phyloP scores from a whole-genome alignment of 78 protist genomes.

The Dictyostelium firmibasis region DNA sequence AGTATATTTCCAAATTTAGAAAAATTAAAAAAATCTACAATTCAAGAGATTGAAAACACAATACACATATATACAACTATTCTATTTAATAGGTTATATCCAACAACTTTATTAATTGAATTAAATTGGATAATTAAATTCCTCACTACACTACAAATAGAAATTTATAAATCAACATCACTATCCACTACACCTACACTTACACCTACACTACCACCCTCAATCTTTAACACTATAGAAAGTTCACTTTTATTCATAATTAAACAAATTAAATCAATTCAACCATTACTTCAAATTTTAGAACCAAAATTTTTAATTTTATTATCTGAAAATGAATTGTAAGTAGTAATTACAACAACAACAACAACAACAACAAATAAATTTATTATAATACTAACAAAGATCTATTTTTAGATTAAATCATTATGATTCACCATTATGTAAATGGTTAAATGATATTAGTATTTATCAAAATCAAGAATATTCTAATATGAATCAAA shows the following conservation, averaged over 20 bases:
- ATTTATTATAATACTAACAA: too few species aligned
- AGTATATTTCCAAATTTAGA: constrained; percentile 17
- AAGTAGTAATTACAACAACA: background rate
- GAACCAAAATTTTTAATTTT: constrained; percentile 6
- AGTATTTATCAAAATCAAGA: constrained; percentile 3
- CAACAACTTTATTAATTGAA: background rate
- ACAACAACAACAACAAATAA: background rate
- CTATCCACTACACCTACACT: background rate
- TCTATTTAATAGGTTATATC: constrained; percentile 31
- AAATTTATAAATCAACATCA: background rate
- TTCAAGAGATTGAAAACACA: background rate
- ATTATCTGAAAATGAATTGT: constrained; percentile 62
- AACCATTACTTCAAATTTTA: constrained; percentile 2
- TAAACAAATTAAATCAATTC: background rate
- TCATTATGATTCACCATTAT: background rate
- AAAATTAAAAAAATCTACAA: background rate
- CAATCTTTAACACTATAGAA: background rate
- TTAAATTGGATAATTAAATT: constrained; percentile 2
- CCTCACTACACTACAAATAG: background rate
- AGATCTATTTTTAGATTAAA: constrained; percentile 3
- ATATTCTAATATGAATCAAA: background rate
- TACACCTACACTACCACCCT: background rate
- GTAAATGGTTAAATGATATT: background rate
- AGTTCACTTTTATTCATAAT: constrained; percentile 12
- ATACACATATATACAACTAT: constrained; percentile 9